Base-by-base conservation (phyloP, 805 yeast species). In the Saturnispora quitensis region DNA sequence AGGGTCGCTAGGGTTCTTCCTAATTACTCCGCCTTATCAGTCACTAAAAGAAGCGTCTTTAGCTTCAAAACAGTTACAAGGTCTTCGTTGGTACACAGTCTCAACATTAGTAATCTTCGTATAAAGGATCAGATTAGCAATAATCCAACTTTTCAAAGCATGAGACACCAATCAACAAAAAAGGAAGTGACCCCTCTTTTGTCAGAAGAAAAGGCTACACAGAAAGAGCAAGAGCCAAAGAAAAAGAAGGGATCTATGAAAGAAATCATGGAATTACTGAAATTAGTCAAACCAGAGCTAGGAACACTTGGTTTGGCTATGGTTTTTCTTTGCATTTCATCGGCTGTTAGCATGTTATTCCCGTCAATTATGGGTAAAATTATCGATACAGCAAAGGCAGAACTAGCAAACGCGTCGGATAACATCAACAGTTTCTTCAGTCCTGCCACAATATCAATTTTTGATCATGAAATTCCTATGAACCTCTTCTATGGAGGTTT, bases 341-440 rank as follows among this genome's bases (percentile, higher is more conserved):
- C 96, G 2, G 78, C 89, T 1, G 84, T 88, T 5, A 77, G 89
- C 27, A 84, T 91, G 87, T 68, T 84, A 12, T 72, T 91, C 43
- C 98, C 98, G 7, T 71, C 84, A 44, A 74, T 88, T 24, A 85
- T 91, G 52, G 98, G 98, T 33, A 86, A 86, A 60, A 82, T 90
- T 47, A 76, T 91, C 20, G 98, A 90, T 65, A 76, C 82, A 2
- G 81, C 86, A 4, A 76, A 69, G 48, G 67, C 63, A 1, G 51
- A 53, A 12, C 15, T 49, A 4, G 36, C 44, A 18, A 27, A 20
- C 15, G 34, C 50, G 3, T 9, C 50, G 2, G 31, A 22, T 34
- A 47, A 31, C 43, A 12, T 56, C 3, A 18, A 22, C 34, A 45
- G 18, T 34, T 10, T 56, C 2, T 44, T 48, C n/a, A 33, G 55